Base-by-base conservation (phyloP, 495 filamentous ascomycete species). In the Aspergillus avenaceus region DNA sequence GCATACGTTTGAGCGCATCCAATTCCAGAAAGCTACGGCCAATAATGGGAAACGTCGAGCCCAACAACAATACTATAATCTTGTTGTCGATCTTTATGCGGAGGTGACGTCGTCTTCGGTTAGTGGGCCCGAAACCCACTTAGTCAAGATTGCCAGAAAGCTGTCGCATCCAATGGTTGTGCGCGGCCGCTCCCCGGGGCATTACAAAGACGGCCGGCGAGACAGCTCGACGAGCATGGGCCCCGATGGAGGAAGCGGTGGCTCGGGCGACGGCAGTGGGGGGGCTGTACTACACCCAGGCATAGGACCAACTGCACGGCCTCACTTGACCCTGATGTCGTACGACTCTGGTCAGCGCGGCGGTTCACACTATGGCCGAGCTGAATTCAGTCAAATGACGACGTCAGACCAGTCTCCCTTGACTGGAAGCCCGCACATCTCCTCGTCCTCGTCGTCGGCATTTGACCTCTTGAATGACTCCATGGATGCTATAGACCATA, bases 31-130 rank as follows among this genome's bases (percentile, higher is more conserved):
- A 44, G 93, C 92, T 2, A 97, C 92, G 1, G 90, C 91, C 4
- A 97, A 97, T 71, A 97, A 97, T 53, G 92, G 92, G 19, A 96
- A 96, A 62, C 76, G 92, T 45, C 76, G 92, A 37, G 90, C 92
- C 0, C 87, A 88, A 9, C 92, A 97, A 63, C 92, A 96, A 58
- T 96, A 90, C 63, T 97, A 95, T 63, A 91, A 95, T 55, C 76
- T 97, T 24, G 80, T 96, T 24, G 86, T 96, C 1, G 91, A 97
- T 62, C 81, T 97, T 3, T 90, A 84, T 56, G 92, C 86, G 21
- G 87, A 96, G 54, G 73, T 93, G 7, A 73, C 77, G 5, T n/a
- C n/a, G n/a, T 60, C 55, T 43, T 49, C 57, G 29, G 28, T 71
- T 50, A 51, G 67, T 49, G 41, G 51, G 38, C 37, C 59, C 2